These are phyloP conservation scores for Diplotaxis tenuifolia DNA, from an alignment of 345 rosid genomes.

Conservation along the genomic window DNA sequence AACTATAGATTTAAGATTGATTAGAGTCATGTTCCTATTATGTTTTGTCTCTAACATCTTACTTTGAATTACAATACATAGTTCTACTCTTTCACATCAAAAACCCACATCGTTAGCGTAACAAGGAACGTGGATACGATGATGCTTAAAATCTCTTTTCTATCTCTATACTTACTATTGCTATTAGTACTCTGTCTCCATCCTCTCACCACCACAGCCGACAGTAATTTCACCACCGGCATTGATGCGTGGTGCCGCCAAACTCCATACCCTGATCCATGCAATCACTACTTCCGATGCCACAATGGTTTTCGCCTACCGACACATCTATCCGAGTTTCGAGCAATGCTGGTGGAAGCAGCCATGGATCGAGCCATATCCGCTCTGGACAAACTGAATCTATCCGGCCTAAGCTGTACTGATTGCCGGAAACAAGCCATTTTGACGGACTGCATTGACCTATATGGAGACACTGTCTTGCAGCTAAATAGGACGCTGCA, in stretches of 20 bases:
- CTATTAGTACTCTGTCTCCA: constrained; percentile 32
- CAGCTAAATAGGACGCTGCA: constrained; percentile 60
- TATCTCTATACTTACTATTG: constrained; percentile 26
- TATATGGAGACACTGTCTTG: constrained; percentile 51
- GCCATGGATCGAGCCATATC: constrained; percentile 54
- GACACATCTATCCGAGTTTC: constrained; percentile 49
- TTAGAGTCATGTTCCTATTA: constrained; percentile 5
- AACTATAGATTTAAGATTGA: neutral
- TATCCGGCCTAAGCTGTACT: constrained; percentile 29
- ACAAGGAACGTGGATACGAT: neutral
- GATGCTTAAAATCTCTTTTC: constrained; percentile 12
- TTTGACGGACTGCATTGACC: constrained; percentile 64
- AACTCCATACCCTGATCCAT: constrained; percentile 78
- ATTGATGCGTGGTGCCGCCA: constrained; percentile 64
- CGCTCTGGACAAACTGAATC: constrained; percentile 36
- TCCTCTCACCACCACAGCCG: constrained; percentile 24
- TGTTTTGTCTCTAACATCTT: constrained; percentile 16
- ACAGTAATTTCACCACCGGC: constrained; percentile 6
- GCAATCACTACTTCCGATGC: constrained; percentile 47
- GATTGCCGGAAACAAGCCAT: constrained; percentile 42
- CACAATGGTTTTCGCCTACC: constrained; percentile 29
- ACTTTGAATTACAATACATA: neutral
- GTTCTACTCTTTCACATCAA: constrained; percentile 1
- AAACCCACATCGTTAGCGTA: constrained; percentile 21
- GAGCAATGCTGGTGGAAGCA: constrained; percentile 46